Evolutionary conservation across 176 grass and related monocot genomes (phyloP).

Genomic region (Triticum timopheevii): DNA sequence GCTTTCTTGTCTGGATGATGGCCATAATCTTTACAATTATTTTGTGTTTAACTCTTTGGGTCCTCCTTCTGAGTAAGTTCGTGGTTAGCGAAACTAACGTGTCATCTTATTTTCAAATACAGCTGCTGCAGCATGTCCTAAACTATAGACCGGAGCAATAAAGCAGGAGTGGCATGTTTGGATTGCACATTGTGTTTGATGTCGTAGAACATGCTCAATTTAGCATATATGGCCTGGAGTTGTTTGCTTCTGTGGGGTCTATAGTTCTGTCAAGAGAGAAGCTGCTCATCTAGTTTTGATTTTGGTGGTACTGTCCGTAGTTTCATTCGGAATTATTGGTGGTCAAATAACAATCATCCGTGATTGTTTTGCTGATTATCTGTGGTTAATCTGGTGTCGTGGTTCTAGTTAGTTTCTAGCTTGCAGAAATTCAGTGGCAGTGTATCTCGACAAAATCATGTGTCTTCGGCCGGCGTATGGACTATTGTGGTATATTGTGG

Average conservation of each 20-base stretch:
- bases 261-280: slow-evolving; percentile 10
- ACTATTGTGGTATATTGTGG: not conserved
- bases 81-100: not conserved
- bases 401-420: not conserved
- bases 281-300: not conserved
- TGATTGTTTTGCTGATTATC: not conserved
- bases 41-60: not conserved
- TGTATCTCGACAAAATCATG: not conserved
- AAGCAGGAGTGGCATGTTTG: slow-evolving; percentile 16
- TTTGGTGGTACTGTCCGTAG: not conserved
- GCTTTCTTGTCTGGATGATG: not conserved
- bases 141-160: slow-evolving; percentile 25
- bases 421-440: not conserved
- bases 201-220: slow-evolving; percentile 20
- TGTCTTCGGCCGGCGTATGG: not conserved
- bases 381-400: not conserved
- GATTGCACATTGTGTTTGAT: not conserved
- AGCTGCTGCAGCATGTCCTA: slow-evolving; percentile 52
- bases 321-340: not conserved
- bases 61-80: not conserved
- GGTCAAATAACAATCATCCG: not conserved
- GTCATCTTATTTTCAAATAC: slow-evolving; percentile 33
- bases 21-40: not conserved
- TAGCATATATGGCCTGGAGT: not conserved
- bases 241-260: slow-evolving; percentile 23